Conservation (phyloP, 305 asterid species). For the Fraxinus sp. region DNA sequence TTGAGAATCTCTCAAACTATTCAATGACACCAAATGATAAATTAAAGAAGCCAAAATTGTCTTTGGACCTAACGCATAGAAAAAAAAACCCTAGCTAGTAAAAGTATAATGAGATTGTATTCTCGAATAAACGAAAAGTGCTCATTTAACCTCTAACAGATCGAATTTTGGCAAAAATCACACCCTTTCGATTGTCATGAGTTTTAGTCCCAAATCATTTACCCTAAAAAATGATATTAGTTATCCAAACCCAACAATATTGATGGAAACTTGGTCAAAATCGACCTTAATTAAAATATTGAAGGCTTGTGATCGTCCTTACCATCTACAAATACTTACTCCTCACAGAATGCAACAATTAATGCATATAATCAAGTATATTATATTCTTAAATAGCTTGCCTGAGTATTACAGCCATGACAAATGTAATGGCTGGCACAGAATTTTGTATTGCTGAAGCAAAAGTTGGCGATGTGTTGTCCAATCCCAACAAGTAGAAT, state of each 20-base stretch:
- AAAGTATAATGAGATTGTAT: background rate
- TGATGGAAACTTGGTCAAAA: background rate
- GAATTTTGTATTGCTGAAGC: slow-evolving; percentile 69
- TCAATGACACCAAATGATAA: background rate
- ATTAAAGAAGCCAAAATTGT: background rate
- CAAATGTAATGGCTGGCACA: slow-evolving; percentile 16
- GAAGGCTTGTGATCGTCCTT: background rate
- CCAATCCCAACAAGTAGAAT: slow-evolving; percentile 90
- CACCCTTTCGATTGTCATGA: background rate
- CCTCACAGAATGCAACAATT: background rate
- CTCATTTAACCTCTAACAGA: background rate
- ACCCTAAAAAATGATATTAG: background rate
- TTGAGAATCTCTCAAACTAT: no score
- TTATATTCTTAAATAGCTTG: slow-evolving; percentile 20
- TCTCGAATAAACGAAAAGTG: background rate
- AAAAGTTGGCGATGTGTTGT: slow-evolving; percentile 90
- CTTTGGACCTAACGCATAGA: background rate
- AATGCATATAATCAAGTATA: background rate
- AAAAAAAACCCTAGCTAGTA: background rate
- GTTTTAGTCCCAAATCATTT: background rate
- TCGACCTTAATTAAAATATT: background rate
- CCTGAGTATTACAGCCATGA: slow-evolving; percentile 74
- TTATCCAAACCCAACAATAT: background rate
- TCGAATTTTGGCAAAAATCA: background rate
- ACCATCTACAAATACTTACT: background rate